These are phyloP conservation scores for Acaromyces ingoldii DNA, from an alignment of 1,284 basidiomycete species.

Conservation along the genomic window DNA sequence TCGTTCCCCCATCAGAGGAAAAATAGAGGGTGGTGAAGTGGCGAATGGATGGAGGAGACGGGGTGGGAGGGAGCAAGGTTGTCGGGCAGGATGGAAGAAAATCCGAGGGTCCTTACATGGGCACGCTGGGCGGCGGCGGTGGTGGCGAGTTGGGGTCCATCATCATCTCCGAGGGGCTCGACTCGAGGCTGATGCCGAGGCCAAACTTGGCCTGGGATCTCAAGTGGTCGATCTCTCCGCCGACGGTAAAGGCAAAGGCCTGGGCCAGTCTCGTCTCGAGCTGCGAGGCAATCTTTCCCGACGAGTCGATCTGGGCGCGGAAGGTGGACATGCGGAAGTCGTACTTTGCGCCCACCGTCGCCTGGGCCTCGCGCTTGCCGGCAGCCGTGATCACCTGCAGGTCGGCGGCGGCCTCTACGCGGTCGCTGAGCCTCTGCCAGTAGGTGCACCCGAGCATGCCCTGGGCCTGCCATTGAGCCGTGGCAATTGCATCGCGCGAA, in stretches of 20 bases:
- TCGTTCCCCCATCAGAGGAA: no score
- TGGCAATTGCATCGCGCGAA: conserved; percentile 63
- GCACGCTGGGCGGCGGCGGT: conserved; percentile 43
- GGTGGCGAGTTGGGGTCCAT: conserved; percentile 45
- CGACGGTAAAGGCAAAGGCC: conserved; percentile 86
- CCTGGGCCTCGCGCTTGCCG: conserved; percentile 76
- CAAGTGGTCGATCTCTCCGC: conserved; percentile 97
- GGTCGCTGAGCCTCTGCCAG: conserved; percentile 91
- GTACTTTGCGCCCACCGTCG: conserved; percentile 91
- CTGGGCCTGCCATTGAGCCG: conserved; percentile 74
- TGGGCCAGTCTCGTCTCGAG: conserved; percentile 95
- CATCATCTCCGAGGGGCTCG: conserved; percentile 22
- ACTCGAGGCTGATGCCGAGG: conserved; percentile 91
- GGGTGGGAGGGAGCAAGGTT: no score
- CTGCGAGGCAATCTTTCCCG: conserved; percentile 79
- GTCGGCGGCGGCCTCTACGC: conserved; percentile 97
- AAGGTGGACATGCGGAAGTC: conserved; percentile 82
- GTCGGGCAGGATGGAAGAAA: no score
- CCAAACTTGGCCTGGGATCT: conserved; percentile 85
- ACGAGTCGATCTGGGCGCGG: conserved; percentile 42
- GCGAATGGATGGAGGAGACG: no score
- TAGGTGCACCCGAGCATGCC: conserved; percentile 89
- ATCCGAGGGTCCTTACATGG: conserved; percentile 25
- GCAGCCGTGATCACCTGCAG: conserved; percentile 66
- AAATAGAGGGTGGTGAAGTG: no score